Evolutionary conservation across 2,329 filamentous ascomycete species (phyloP).

Genomic region (Sordariomycetes sp.): DNA sequence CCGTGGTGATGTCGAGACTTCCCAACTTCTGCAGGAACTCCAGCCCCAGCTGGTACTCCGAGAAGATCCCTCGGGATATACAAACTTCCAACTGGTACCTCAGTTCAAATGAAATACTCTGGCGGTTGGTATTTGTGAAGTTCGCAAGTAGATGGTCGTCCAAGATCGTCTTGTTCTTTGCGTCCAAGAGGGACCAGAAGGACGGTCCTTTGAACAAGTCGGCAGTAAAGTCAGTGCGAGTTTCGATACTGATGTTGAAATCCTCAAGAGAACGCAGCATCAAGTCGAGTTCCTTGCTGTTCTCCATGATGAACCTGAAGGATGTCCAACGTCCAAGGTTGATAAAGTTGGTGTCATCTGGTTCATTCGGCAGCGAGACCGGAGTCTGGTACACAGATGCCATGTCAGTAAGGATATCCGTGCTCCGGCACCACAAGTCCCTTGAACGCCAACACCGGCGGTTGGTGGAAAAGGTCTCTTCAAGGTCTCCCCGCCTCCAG

Average conservation of each 20-base stretch:
- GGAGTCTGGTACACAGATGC: slow-evolving; percentile 20
- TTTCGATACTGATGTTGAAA: slow-evolving; percentile 54
- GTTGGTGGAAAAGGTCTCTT: slow-evolving; percentile 20
- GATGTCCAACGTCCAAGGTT: slow-evolving; percentile 49
- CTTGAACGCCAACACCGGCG: slow-evolving; percentile 24
- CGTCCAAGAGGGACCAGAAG: neutral
- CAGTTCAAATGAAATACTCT: slow-evolving; percentile 53
- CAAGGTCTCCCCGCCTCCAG: slow-evolving; percentile 21
- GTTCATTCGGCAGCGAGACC: slow-evolving; percentile 25
- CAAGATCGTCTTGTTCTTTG: neutral
- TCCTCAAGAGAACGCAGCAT: slow-evolving; percentile 51
- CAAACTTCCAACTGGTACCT: slow-evolving; percentile 91
- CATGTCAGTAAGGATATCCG: slow-evolving; percentile 28
- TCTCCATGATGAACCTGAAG: slow-evolving; percentile 33
- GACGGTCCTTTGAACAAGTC: neutral
- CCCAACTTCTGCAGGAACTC: slow-evolving; percentile 58
- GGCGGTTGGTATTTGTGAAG: slow-evolving; percentile 6
- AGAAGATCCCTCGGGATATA: slow-evolving; percentile 67
- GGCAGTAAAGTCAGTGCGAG: neutral
- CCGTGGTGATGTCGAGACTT: slow-evolving; percentile 30
- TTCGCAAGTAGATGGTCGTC: neutral
- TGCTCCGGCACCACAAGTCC: slow-evolving; percentile 38
- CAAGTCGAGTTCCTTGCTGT: slow-evolving; percentile 13
- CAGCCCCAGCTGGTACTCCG: slow-evolving; percentile 60
- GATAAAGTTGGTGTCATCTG: slow-evolving; percentile 24